Percentiles rank a stretch among this genome's conserved stretches.
These are phyloP conservation scores for Fusarium multiceps DNA, from an alignment of 2,329 filamentous ascomycete genomes.

Conservation along the genomic window DNA sequence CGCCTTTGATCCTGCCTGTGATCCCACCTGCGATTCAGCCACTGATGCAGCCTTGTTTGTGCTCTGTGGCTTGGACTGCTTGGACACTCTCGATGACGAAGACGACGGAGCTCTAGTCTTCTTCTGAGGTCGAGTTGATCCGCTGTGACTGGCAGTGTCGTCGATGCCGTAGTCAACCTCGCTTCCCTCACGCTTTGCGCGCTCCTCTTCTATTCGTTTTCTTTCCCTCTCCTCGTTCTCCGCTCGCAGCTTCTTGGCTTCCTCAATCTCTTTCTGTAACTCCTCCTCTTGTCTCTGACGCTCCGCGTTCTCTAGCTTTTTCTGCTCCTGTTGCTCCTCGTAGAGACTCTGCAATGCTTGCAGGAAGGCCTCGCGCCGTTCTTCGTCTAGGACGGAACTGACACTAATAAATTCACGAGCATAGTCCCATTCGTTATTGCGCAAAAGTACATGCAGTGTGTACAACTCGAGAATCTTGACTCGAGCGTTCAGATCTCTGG, in stretches of 20 bases:
- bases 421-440: conserved; percentile 97
- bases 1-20: neutral
- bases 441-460: conserved; percentile 90
- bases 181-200: conserved; percentile 60
- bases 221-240: conserved; percentile 69
- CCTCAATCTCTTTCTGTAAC: conserved; percentile 66
- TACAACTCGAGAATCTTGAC: conserved; percentile 96
- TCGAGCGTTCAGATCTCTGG: conserved; percentile 83
- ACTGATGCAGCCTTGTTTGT: conserved; percentile 22
- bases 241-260: conserved; percentile 64
- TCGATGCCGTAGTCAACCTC: conserved; percentile 79
- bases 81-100: conserved; percentile 49
- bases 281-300: conserved; percentile 67
- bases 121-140: conserved; percentile 51
- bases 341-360: conserved; percentile 85
- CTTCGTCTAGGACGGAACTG: conserved; percentile 89
- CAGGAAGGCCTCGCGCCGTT: conserved; percentile 87
- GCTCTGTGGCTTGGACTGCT: conserved; percentile 39
- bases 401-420: conserved; percentile 89
- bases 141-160: conserved; percentile 56
- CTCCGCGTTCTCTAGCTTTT: conserved; percentile 71
- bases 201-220: conserved; percentile 65
- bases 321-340: conserved; percentile 83
- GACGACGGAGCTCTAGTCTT: conserved; percentile 48
- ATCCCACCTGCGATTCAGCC: neutral